Percentiles rank a stretch among this genome's conserved stretches.
Conservation (phyloP, 805 yeast species). For the Saturnispora kantuleensis region DNA sequence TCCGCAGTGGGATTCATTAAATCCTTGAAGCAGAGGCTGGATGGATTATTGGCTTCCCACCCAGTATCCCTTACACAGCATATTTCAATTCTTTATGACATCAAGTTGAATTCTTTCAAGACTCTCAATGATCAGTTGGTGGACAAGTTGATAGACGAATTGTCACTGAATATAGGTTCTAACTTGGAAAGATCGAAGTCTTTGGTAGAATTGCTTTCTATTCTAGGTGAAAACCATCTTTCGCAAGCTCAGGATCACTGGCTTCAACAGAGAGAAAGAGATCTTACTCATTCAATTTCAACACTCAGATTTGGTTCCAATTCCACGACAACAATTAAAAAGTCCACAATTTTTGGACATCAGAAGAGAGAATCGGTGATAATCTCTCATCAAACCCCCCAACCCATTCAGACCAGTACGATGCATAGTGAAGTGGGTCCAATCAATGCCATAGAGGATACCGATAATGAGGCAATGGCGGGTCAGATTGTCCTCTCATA, state of each 20-base stretch:
- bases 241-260: constrained; percentile 4
- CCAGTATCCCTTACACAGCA: constrained; percentile 16
- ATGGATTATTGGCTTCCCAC: constrained; percentile 10
- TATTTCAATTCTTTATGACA: constrained; percentile 9
- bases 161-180: constrained; percentile 11
- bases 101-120: constrained; percentile 19
- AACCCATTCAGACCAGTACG: background rate
- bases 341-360: background rate
- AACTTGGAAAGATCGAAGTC: constrained; percentile 9
- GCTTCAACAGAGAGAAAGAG: constrained; percentile 4
- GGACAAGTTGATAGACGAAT: constrained; percentile 16
- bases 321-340: constrained; percentile 1
- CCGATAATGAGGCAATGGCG: constrained; percentile 5
- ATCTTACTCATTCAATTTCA: constrained; percentile 3
- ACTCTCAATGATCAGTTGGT: constrained; percentile 16
- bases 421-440: constrained; percentile 2
- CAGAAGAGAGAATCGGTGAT: constrained; percentile 6
- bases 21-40: constrained; percentile 17
- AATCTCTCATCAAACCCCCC: constrained; percentile 3
- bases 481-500: constrained; percentile 7
- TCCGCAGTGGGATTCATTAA: constrained; percentile 31
- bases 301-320: constrained; percentile 8
- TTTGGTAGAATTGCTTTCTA: constrained; percentile 2
- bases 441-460: constrained; percentile 1
- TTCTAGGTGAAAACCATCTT: background rate